Conservation (phyloP, 106 monocot species). For the Acorus gramineus region DNA sequence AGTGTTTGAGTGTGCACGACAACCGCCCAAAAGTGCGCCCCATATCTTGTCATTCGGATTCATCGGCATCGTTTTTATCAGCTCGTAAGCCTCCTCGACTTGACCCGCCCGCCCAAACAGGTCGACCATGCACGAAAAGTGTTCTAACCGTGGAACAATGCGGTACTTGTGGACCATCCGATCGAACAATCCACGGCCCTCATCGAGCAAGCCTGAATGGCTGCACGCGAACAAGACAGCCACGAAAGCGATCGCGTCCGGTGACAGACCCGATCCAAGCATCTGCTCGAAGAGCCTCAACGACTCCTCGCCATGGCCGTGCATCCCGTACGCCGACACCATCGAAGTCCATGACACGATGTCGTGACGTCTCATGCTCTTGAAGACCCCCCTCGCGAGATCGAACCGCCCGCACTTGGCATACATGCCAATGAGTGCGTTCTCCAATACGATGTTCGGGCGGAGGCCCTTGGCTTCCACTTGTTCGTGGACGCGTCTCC, state of each 20-base stretch:
- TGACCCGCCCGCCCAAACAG: slow-evolving; percentile 61
- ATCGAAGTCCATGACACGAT: slow-evolving; percentile 81
- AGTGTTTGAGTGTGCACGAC: slow-evolving; percentile 54
- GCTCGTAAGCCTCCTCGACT: slow-evolving; percentile 52
- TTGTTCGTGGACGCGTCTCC: slow-evolving; percentile 41
- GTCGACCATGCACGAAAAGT: slow-evolving; percentile 84
- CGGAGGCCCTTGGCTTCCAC: slow-evolving; percentile 34
- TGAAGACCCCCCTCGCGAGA: slow-evolving; percentile 58
- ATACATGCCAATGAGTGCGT: slow-evolving; percentile 87
- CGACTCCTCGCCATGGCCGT: slow-evolving; percentile 52
- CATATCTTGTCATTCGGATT: slow-evolving; percentile 69
- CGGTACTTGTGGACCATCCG: slow-evolving; percentile 38
- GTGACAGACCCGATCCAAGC: slow-evolving; percentile 39
- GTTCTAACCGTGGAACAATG: slow-evolving; percentile 54
- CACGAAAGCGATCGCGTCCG: slow-evolving; percentile 73
- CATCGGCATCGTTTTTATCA: slow-evolving; percentile 44
- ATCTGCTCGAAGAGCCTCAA: slow-evolving; percentile 62
- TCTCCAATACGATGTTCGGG: slow-evolving; percentile 66
- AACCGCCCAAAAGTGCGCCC: slow-evolving; percentile 65
- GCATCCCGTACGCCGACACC: slow-evolving; percentile 77
- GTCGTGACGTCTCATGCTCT: slow-evolving; percentile 46
- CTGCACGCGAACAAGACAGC: slow-evolving; percentile 76
- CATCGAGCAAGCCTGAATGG: slow-evolving; percentile 46
- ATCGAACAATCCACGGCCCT: slow-evolving; percentile 47
- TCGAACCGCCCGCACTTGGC: slow-evolving; percentile 58